Base-by-base conservation (phyloP, 371 early-diverging fungal genomes). In the Dichotomocladium elegans region DNA sequence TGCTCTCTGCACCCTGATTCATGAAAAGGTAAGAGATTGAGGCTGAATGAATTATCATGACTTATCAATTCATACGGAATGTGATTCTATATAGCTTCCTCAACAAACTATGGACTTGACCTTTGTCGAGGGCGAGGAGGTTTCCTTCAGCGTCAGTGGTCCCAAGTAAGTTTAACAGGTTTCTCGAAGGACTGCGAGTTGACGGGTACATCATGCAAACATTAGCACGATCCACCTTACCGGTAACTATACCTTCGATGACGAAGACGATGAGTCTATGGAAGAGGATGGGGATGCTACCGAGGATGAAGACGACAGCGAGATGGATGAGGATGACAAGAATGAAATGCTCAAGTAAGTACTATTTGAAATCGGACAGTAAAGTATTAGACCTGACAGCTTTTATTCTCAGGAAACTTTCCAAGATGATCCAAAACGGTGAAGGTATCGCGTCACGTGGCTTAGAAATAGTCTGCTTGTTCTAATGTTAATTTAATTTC, bases 71-170 rank as follows among this genome's bases (percentile, higher is more conserved):
- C n/a, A n/a, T n/a, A n/a, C n/a, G n/a, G n/a, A n/a, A n/a, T n/a
- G n/a, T n/a, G n/a, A n/a, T n/a, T n/a, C 9, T 57, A 8, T 14
- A 7, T 30, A 63, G 63, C 29, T 57, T 41, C 58, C 57, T 35
- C 88, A 89, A 75, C 88, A 89, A 69, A 50, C 62, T 4, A 66
- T 93, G 47, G 89, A 92, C 55, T 55, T 92, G 15, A 72, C 70
- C 30, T 86, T 91, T 64, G 72, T 80, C 28, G 91, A 84, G 63
- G 94, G 92, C 57, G 88, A 90, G 72, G 80, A 81, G 51, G 76
- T 93, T 51, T 83, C 87, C 3, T 87, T 94, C 61, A 75, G 75
- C 35, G 67, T 74, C 41, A 66, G 61, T 15, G 93, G 93, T 40
- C 57, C 73, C 35, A 85, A 83, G 65, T 64, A 60, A 57, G 62